These are phyloP conservation scores for Plasmopara muralis DNA, from an alignment of 352 stramenopile species.

Conservation along the genomic window DNA sequence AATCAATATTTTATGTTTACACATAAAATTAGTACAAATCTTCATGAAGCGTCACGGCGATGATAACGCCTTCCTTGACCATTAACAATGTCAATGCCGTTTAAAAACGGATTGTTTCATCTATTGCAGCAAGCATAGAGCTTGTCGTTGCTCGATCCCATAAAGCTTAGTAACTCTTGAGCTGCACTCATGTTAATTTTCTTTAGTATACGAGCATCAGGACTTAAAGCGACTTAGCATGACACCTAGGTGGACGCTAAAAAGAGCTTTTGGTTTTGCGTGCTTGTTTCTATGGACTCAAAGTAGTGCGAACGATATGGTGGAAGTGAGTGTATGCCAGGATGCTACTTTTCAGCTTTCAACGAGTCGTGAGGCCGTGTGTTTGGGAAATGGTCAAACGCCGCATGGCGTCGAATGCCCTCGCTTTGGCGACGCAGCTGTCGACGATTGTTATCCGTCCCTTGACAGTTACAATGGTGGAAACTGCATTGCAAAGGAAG, in stretches of 20 bases:
- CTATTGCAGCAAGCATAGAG: conserved; percentile 5
- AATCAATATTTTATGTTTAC: no score
- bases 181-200: conserved; percentile 6
- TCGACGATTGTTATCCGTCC: conserved; percentile 29
- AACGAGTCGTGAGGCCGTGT: conserved; percentile 23
- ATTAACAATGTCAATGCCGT: not conserved
- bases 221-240: conserved; percentile 12
- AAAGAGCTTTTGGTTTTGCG: conserved; percentile 3
- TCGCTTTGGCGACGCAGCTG: conserved; percentile 19
- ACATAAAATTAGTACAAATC: not conserved
- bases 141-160: conserved; percentile 18
- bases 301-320: conserved; percentile 1
- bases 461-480: conserved; percentile 22
- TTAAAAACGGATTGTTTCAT: conserved; percentile 8
- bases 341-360: conserved; percentile 37
- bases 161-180: conserved; percentile 16
- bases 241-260: conserved; percentile 7
- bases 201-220: conserved; percentile 8
- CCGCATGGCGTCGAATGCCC: conserved; percentile 30
- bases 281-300: conserved; percentile 6
- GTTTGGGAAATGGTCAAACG: conserved; percentile 17
- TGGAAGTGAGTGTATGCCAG: conserved; percentile 29
- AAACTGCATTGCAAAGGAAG: conserved; percentile 29
- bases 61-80: not conserved
- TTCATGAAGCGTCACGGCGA: not conserved